These are phyloP conservation scores for Suillus bovinus DNA, from an alignment of 768 basidiomycete genomes.

Conservation along the genomic window DNA sequence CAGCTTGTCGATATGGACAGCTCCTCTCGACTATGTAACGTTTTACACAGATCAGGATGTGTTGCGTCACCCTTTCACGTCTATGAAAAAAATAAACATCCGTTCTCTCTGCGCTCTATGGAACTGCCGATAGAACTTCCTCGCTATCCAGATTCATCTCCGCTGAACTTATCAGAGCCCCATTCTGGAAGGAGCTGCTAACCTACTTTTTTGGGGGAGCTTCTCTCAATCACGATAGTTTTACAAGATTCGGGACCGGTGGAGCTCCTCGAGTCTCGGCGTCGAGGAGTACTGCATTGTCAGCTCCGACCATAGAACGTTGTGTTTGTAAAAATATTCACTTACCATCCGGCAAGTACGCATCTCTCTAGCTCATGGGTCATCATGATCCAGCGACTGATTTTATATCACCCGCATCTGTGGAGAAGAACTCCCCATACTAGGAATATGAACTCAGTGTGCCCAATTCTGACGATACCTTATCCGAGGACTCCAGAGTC, in stretches of 20 bases:
- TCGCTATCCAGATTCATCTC: conserved; percentile 30
- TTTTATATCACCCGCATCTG: background rate
- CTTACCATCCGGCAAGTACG: background rate
- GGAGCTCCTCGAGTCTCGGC: background rate
- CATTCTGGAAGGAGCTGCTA: conserved; percentile 21
- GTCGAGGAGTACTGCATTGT: background rate
- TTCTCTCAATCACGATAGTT: conserved; percentile 27
- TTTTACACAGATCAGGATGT: conserved; percentile 15
- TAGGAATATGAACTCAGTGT: background rate
- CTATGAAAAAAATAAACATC: conserved; percentile 16
- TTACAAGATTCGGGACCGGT: conserved; percentile 8
- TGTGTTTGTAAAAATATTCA: background rate
- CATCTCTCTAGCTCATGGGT: background rate
- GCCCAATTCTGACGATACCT: conserved; percentile 7
- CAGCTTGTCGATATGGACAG: background rate
- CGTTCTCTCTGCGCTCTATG: conserved; percentile 10
- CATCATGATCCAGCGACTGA: background rate
- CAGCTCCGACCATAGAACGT: no score
- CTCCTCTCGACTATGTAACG: background rate
- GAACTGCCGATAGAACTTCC: conserved; percentile 23
- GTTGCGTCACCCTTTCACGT: conserved; percentile 17
- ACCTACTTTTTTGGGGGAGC: conserved; percentile 19
- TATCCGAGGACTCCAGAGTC: conserved; percentile 12
- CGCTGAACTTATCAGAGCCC: conserved; percentile 20
- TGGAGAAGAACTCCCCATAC: background rate